phyloP scores from a whole-genome alignment of 805 yeast genomes.

The Ogataea kodamae region DNA sequence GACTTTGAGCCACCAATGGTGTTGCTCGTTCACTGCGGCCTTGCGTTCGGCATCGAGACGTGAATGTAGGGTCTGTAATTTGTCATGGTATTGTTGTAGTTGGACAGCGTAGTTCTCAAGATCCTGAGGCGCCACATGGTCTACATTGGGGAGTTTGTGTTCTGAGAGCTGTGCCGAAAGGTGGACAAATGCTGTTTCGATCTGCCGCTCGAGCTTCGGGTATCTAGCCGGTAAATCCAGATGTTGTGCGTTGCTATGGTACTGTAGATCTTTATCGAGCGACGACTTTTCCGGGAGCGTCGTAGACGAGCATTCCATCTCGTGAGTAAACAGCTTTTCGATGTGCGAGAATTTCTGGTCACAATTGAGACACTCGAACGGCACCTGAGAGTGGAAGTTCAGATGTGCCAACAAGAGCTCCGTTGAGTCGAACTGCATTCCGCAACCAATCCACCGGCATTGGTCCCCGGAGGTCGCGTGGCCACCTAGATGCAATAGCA shows the following conservation, averaged over 20 bases:
- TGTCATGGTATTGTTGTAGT: slow-evolving; percentile 22
- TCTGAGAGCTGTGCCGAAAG: background rate
- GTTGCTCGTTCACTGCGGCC: slow-evolving; percentile 14
- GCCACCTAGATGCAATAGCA: slow-evolving; percentile 16
- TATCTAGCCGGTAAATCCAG: slow-evolving; percentile 1
- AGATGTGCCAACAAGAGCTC: slow-evolving; percentile 5
- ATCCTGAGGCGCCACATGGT: slow-evolving; percentile 14
- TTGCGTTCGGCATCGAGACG: slow-evolving; percentile 23
- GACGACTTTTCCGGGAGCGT: background rate
- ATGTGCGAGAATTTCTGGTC: slow-evolving; percentile 49
- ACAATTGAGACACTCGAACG: slow-evolving; percentile 59
- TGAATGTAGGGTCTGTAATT: slow-evolving; percentile 17
- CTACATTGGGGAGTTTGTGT: slow-evolving; percentile 5
- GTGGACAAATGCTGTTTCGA: background rate
- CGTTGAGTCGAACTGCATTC: slow-evolving; percentile 18
- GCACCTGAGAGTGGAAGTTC: slow-evolving; percentile 43
- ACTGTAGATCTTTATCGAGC: slow-evolving; percentile 1
- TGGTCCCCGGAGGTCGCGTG: slow-evolving; percentile 11
- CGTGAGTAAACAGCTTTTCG: slow-evolving; percentile 5
- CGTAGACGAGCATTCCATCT: background rate
- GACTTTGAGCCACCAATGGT: slow-evolving; percentile 28
- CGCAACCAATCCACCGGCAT: slow-evolving; percentile 41
- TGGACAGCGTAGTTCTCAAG: slow-evolving; percentile 17
- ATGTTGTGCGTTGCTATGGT: background rate
- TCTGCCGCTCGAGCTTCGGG: slow-evolving; percentile 3